Base-by-base conservation (phyloP, 345 rosid genomes). In the Brassica juncea region DNA sequence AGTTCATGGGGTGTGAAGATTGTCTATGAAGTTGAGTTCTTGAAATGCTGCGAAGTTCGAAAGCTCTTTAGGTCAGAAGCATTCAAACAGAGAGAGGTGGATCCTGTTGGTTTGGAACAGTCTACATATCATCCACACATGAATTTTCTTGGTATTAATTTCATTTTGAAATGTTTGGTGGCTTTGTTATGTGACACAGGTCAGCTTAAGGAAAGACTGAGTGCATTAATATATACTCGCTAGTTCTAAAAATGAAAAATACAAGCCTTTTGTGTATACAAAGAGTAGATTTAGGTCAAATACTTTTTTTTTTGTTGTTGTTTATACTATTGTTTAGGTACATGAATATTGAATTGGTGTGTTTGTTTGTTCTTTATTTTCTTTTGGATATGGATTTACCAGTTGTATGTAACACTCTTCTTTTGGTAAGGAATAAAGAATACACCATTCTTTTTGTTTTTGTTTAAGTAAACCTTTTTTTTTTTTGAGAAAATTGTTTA, bases 41-140 rank as follows among this genome's bases (percentile, higher is more conserved):
- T 85, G 34, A 44, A 28, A 35, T 66, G 76, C 25, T 16, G 1
- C 2, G 80, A 79, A 28, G 82, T 79, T 70, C 54, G 82, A 28
- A 65, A 76, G 68, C 85, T 83, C 5, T 76, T 73, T 16, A 44
- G 84, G 2, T 76, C 76, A 34, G 10, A 44, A 25, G 84, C 84
- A 0, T 76, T 81, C 37, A 81, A 59, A 59, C 44, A 70, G 15
- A 71, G 19, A 12, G 84, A 81, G 0, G 30, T 27, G 30, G 73
- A 75, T 34, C 73, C 3, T 25, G 84, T 71, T 66, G 64, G 77
- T 66, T 66, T 76, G 19, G 65, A 81, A 27, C 65, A 6, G 19
- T 66, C 83, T 58, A 58, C 80, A 2, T 57, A 70, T 65, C 3
- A 3, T 27, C 30, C 4, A 76, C 30, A 28, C 25, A 49, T 65